Evolutionary conservation across 441 rosid species (phyloP).

Genomic region (Pelargonium myrrhifolium): DNA sequence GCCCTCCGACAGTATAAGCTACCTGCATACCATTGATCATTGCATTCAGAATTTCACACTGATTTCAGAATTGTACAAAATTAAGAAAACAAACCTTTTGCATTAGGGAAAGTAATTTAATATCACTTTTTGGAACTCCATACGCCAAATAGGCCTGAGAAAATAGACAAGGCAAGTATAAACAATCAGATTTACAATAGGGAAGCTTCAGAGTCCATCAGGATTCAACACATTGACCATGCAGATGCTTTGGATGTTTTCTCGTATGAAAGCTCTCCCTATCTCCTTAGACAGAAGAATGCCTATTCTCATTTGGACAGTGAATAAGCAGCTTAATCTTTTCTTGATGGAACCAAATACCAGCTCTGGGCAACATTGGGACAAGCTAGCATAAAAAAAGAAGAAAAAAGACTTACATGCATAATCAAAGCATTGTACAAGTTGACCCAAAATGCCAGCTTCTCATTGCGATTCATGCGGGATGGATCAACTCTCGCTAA

Average conservation of each 20-base stretch:
- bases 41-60: constrained; percentile 15
- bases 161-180: constrained; percentile 17
- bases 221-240: neutral
- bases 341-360: neutral
- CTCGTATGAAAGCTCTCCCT: neutral
- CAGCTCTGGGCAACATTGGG: neutral
- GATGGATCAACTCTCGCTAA: constrained; percentile 48
- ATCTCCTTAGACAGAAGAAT: neutral
- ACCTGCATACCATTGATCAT: constrained; percentile 37
- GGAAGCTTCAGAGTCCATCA: constrained; percentile 5
- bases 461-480: constrained; percentile 41
- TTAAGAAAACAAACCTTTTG: constrained; percentile 44
- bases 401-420: constrained; percentile 44
- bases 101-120: constrained; percentile 51
- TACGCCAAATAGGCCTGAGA: constrained; percentile 65
- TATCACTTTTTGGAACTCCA: constrained; percentile 57
- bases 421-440: constrained; percentile 65
- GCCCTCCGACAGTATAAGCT: constrained; percentile 62
- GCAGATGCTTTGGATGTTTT: no score
- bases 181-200: constrained; percentile 10
- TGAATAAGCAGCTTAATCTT: neutral
- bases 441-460: constrained; percentile 72
- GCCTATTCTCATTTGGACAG: neutral
- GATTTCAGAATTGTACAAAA: neutral
- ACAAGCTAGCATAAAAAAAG: neutral